These are phyloP conservation scores for Waltiozyma solani DNA, from an alignment of 1,139 yeast species.

Conservation along the genomic window DNA sequence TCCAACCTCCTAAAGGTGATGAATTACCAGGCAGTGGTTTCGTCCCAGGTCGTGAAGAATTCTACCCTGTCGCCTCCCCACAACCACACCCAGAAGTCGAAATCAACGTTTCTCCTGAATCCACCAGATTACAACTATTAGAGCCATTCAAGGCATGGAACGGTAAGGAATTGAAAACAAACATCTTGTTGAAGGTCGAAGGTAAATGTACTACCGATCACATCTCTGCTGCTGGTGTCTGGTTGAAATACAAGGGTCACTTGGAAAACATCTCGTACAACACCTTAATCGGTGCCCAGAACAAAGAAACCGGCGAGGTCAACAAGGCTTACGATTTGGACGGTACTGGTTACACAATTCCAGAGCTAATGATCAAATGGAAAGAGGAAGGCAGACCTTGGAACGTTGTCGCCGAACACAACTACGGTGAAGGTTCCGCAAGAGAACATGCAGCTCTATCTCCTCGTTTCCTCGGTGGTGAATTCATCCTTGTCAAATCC, in stretches of 20 bases:
- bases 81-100: slow-evolving; percentile 57
- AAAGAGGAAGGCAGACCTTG: slow-evolving; percentile 77
- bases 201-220: slow-evolving; percentile 99
- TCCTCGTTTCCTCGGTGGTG: slow-evolving; percentile 90
- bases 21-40: slow-evolving; percentile 81
- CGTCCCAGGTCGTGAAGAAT: slow-evolving; percentile 69
- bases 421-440: slow-evolving; percentile 98
- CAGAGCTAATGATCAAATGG: slow-evolving; percentile 97
- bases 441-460: slow-evolving; percentile 98
- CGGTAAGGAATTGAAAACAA: slow-evolving; percentile 70
- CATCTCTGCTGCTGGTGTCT: slow-evolving; percentile 97
- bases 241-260: slow-evolving; percentile 98
- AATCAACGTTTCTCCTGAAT: slow-evolving; percentile 67
- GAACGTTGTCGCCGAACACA: slow-evolving; percentile 95
- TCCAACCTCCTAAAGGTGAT: slow-evolving; percentile 66
- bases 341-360: slow-evolving; percentile 71
- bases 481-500: slow-evolving; percentile 81
- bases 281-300: slow-evolving; percentile 93
- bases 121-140: slow-evolving; percentile 73
- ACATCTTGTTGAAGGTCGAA: slow-evolving; percentile 79
- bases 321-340: slow-evolving; percentile 84
- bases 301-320: slow-evolving; percentile 93
- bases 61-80: slow-evolving; percentile 80
- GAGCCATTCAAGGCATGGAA: slow-evolving; percentile 86
- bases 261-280: slow-evolving; percentile 91